A percentile compares a stretch with the other conserved stretches of the same genome.
These are phyloP conservation scores for Sphagnum fallax DNA, from an alignment of 228 moss, liverwort and hornwort species.

Conservation along the genomic window DNA sequence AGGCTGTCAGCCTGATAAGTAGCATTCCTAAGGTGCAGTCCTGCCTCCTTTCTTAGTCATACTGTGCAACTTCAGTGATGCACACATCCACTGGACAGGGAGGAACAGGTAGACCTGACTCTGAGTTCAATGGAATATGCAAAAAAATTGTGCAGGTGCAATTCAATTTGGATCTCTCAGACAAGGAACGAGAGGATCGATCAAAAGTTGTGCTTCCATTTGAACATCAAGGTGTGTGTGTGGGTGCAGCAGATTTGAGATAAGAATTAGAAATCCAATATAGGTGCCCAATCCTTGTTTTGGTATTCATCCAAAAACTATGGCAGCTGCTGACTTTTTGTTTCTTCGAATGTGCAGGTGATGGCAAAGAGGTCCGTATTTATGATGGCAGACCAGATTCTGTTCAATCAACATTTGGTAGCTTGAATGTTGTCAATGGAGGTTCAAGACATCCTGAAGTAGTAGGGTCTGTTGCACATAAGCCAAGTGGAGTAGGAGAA, in stretches of 20 bases:
- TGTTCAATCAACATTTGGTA: constrained; percentile 19
- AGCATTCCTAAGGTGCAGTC: constrained; percentile 38
- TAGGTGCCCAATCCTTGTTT: not conserved
- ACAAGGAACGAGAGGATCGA: constrained; percentile 76
- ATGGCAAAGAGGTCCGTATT: constrained; percentile 68
- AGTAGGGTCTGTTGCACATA: constrained; percentile 2
- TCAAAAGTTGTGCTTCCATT: constrained; percentile 90
- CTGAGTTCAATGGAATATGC: too few species aligned
- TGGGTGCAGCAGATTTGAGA: not conserved
- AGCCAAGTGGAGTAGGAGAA: constrained; percentile 42
- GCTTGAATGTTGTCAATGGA: constrained; percentile 17
- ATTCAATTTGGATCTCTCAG: constrained; percentile 75
- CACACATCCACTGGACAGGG: not conserved
- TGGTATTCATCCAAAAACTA: not conserved
- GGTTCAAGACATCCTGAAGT: constrained; percentile 5
- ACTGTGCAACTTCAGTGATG: too few species aligned
- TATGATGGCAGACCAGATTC: constrained; percentile 75
- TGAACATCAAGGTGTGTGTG: constrained; percentile 80
- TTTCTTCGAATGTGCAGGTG: constrained; percentile 26
- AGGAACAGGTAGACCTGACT: not conserved
- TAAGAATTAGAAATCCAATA: too few species aligned
- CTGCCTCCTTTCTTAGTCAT: not conserved
- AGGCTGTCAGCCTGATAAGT: constrained; percentile 11
- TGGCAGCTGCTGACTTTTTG: not conserved
- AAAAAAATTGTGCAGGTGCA: constrained; percentile 40